Conservation (phyloP, 495 filamentous ascomycete species). For the Podospora anserina region DNA sequence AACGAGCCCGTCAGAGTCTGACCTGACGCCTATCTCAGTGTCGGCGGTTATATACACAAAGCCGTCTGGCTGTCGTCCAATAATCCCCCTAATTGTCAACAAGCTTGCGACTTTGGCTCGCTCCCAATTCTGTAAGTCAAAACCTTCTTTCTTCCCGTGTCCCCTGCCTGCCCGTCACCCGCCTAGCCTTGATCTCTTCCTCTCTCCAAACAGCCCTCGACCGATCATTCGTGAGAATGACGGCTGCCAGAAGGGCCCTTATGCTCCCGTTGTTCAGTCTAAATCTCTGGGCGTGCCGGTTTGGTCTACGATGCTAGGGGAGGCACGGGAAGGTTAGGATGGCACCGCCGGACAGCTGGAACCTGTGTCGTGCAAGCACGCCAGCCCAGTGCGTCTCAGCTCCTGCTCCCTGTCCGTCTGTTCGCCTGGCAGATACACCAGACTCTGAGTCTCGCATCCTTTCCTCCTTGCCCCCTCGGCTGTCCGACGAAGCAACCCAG, state of each 20-base stretch:
- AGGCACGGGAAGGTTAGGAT: background rate
- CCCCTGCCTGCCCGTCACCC: background rate
- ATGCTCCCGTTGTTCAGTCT: background rate
- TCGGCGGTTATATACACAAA: constrained; percentile 1
- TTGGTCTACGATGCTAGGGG: background rate
- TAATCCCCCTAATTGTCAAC: background rate
- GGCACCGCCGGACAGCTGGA: constrained; percentile 11
- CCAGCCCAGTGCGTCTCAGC: constrained; percentile 10
- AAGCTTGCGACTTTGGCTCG: constrained; percentile 4
- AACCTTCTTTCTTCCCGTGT: constrained; percentile 17
- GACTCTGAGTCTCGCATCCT: background rate
- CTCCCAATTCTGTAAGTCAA: constrained; percentile 21
- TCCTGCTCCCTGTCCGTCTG: constrained; percentile 1
- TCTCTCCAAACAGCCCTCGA: background rate
- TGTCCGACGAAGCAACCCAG: constrained; percentile 10
- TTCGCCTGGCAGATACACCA: background rate
- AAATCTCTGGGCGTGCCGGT: background rate
- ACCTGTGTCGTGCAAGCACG: constrained; percentile 5
- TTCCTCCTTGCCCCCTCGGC: constrained; percentile 13
- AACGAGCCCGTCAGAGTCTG: constrained; percentile 5
- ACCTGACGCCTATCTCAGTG: background rate
- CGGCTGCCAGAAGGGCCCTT: background rate
- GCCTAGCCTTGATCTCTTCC: background rate
- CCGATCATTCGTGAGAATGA: background rate
- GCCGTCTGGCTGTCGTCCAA: background rate